A percentile compares a stretch with the other conserved stretches of the same genome.
Conservation (phyloP, 1,284 basidiomycete genomes). For the Fomitiporia mediterranea region DNA sequence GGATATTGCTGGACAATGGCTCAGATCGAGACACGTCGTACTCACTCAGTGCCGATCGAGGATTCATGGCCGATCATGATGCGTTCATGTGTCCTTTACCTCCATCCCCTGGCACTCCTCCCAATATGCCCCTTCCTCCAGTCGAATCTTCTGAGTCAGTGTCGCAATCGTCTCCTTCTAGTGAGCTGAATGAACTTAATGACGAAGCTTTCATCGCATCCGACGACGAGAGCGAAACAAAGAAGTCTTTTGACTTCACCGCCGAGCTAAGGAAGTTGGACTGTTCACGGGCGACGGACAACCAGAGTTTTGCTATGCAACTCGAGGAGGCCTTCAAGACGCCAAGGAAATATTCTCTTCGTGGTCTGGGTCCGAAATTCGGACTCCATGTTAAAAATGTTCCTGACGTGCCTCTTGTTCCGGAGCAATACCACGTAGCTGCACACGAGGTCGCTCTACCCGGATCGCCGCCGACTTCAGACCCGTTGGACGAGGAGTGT, state of each 20-base stretch:
- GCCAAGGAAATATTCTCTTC: constrained; percentile 60
- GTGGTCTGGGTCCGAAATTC: constrained; percentile 34
- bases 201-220: constrained; percentile 38
- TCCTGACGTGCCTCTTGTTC: constrained; percentile 42
- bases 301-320: constrained; percentile 78
- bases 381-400: constrained; percentile 28
- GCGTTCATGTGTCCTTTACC: constrained; percentile 17
- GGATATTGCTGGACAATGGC: constrained; percentile 51
- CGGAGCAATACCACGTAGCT: constrained; percentile 25
- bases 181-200: constrained; percentile 41
- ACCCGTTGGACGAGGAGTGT: constrained; percentile 20
- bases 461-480: constrained; percentile 14
- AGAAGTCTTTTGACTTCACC: constrained; percentile 83
- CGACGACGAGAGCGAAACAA: constrained; percentile 58
- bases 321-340: constrained; percentile 74
- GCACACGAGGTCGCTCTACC: constrained; percentile 26
- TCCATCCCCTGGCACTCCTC: constrained; percentile 41
- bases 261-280: constrained; percentile 70
- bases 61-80: constrained; percentile 1
- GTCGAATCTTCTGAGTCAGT: constrained; percentile 28
- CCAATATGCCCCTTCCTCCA: constrained; percentile 38
- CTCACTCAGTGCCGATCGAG: constrained; percentile 23
- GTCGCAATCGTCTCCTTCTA: constrained; percentile 43
- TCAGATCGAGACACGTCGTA: constrained; percentile 37
- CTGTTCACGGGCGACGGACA: constrained; percentile 60